Conservation (phyloP, 148 eudicot genomes). For the Cornus kousa region DNA sequence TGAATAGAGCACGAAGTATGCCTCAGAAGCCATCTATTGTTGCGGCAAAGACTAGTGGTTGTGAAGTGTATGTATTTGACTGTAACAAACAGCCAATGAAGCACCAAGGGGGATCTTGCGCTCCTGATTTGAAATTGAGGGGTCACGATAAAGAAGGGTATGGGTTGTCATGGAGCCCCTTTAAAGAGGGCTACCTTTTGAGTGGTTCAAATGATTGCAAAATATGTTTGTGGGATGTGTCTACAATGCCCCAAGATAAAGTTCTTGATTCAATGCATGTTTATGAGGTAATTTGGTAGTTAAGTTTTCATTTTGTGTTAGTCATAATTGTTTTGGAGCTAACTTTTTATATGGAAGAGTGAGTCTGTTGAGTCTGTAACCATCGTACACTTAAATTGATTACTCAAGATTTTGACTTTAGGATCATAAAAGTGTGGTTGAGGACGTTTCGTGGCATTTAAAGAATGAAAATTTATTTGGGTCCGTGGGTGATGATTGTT, state of each 20-base stretch:
- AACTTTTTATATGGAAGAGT: neutral
- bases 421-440: slow-evolving; percentile 83
- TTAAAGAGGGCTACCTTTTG: slow-evolving; percentile 74
- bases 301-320: neutral
- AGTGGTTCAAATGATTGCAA: slow-evolving; percentile 92
- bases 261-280: slow-evolving; percentile 61
- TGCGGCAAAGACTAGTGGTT: slow-evolving; percentile 82
- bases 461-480: slow-evolving; percentile 82
- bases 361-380: neutral
- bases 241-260: slow-evolving; percentile 57
- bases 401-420: slow-evolving; percentile 17
- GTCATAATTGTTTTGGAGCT: neutral
- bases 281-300: slow-evolving; percentile 49
- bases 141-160: slow-evolving; percentile 98
- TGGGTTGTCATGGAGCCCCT: slow-evolving; percentile 93
- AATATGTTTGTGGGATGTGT: slow-evolving; percentile 90
- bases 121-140: slow-evolving; percentile 67
- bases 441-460: slow-evolving; percentile 87
- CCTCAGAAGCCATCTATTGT: slow-evolving; percentile 63
- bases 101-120: slow-evolving; percentile 36
- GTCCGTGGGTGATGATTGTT: slow-evolving; percentile 86
- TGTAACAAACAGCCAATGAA: slow-evolving; percentile 41
- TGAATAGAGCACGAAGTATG: slow-evolving; percentile 87
- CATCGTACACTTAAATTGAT: neutral
- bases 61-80: slow-evolving; percentile 81